A percentile compares a stretch with the other conserved stretches of the same genome.
Evolutionary conservation across 352 stramenopile species (phyloP).

Genomic region (Phytophthora sansomeana): DNA sequence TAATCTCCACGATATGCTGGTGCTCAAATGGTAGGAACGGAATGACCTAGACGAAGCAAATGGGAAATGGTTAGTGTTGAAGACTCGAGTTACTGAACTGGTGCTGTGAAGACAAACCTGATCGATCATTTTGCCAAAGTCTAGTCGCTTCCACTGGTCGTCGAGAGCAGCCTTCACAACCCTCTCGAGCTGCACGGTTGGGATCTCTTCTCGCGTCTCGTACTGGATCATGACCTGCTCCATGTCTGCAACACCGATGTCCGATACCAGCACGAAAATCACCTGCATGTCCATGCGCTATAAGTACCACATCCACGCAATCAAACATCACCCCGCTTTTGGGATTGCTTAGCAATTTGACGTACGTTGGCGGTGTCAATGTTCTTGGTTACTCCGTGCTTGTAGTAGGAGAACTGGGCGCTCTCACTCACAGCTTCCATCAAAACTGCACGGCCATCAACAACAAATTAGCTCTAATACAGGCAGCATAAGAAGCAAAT

Average conservation of each 20-base stretch:
- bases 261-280: slow-evolving; percentile 91
- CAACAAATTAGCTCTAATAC: background rate
- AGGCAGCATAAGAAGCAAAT: background rate
- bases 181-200: slow-evolving; percentile 65
- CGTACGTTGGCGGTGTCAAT: slow-evolving; percentile 80
- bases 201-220: slow-evolving; percentile 72
- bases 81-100: background rate
- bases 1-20: slow-evolving; percentile 79
- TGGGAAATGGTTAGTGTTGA: background rate
- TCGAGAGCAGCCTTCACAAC: slow-evolving; percentile 84
- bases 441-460: slow-evolving; percentile 49
- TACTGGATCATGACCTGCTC: slow-evolving; percentile 88
- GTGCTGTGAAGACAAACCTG: slow-evolving; percentile 44
- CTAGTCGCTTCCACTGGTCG: slow-evolving; percentile 86
- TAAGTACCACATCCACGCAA: slow-evolving; percentile 22
- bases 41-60: slow-evolving; percentile 59
- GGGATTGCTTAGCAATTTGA: background rate
- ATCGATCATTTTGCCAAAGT: slow-evolving; percentile 92
- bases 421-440: slow-evolving; percentile 80
- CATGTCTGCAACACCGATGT: slow-evolving; percentile 89
- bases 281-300: slow-evolving; percentile 47
- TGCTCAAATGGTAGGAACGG: slow-evolving; percentile 91
- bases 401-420: slow-evolving; percentile 82
- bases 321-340: background rate
- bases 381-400: slow-evolving; percentile 64